Evolutionary conservation across 2,329 filamentous ascomycete genomes (phyloP).

Genomic region (Escovopsis sp.): DNA sequence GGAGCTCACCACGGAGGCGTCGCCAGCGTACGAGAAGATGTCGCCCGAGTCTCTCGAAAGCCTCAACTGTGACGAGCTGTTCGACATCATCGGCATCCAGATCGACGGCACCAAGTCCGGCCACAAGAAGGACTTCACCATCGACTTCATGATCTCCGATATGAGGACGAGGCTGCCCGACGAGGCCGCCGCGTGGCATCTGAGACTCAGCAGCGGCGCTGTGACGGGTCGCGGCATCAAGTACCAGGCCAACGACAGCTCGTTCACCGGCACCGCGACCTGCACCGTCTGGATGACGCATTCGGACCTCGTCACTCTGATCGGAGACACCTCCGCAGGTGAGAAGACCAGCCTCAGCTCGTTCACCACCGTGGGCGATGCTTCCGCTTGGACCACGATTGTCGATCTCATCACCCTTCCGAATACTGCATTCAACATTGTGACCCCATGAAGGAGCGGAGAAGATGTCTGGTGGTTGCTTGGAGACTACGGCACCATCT

Average conservation of each 20-base stretch:
- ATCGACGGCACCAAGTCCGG: background rate
- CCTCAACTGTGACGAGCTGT: constrained; percentile 1
- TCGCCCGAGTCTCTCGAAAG: background rate
- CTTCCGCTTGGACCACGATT: background rate
- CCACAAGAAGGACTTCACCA: background rate
- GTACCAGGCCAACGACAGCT: background rate
- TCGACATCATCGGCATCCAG: background rate
- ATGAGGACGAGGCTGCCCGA: background rate
- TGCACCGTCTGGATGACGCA: background rate
- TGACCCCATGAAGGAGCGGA: background rate
- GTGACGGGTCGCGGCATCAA: background rate
- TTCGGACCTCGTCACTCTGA: background rate
- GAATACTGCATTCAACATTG: constrained; percentile 2
- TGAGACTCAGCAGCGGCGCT: constrained; percentile 4
- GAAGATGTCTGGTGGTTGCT: background rate
- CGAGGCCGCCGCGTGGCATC: background rate
- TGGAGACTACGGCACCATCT: too few relatives aligned
- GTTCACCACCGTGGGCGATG: background rate
- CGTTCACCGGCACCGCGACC: background rate
- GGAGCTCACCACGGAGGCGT: constrained; percentile 11
- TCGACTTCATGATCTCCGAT: constrained; percentile 2
- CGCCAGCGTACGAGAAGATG: background rate
- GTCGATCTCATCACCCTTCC: background rate
- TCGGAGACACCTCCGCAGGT: background rate
- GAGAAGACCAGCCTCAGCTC: background rate